A percentile compares a stretch with the other conserved stretches of the same genome.
Evolutionary conservation across 2,329 filamentous ascomycete genomes (phyloP).

Genomic region (Fusarium buharicum): DNA sequence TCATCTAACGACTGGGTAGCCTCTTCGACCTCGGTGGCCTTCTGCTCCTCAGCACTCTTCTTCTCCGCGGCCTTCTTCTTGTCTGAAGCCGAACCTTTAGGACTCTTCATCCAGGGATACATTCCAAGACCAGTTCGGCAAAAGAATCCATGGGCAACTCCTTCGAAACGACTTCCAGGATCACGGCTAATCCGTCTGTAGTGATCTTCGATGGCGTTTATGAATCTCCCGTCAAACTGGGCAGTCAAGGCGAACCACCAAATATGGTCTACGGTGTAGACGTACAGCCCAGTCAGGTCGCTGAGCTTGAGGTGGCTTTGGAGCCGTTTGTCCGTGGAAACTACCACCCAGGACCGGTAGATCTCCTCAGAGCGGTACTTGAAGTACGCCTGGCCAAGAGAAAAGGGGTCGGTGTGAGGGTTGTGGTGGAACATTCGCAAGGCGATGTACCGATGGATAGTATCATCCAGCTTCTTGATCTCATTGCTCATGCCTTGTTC

Average conservation of each 20-base stretch:
- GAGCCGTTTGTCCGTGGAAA: neutral
- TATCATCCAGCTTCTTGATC: slow-evolving; percentile 27
- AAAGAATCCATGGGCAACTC: neutral
- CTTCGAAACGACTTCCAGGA: neutral
- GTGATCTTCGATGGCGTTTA: neutral
- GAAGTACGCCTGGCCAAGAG: slow-evolving; percentile 27
- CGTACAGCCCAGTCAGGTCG: slow-evolving; percentile 8
- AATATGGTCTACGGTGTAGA: slow-evolving; percentile 11
- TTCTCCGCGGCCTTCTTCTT: no score
- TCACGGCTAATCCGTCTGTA: neutral
- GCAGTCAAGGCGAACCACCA: neutral
- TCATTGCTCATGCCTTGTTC: slow-evolving; percentile 33
- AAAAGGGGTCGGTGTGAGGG: slow-evolving; percentile 7
- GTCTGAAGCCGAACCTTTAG: neutral
- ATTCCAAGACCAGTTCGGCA: slow-evolving; percentile 2
- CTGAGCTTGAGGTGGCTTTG: neutral
- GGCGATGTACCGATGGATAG: slow-evolving; percentile 39
- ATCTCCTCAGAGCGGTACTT: slow-evolving; percentile 42
- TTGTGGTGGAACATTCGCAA: slow-evolving; percentile 39
- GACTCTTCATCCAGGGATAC: slow-evolving; percentile 4
- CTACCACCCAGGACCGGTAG: slow-evolving; percentile 35
- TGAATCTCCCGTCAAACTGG: slow-evolving; percentile 2
- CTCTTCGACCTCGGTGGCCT: no score
- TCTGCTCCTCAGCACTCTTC: no score
- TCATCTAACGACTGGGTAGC: neutral